These are phyloP conservation scores for Serendipita sp. DNA, from an alignment of 768 basidiomycete species.

Conservation along the genomic window DNA sequence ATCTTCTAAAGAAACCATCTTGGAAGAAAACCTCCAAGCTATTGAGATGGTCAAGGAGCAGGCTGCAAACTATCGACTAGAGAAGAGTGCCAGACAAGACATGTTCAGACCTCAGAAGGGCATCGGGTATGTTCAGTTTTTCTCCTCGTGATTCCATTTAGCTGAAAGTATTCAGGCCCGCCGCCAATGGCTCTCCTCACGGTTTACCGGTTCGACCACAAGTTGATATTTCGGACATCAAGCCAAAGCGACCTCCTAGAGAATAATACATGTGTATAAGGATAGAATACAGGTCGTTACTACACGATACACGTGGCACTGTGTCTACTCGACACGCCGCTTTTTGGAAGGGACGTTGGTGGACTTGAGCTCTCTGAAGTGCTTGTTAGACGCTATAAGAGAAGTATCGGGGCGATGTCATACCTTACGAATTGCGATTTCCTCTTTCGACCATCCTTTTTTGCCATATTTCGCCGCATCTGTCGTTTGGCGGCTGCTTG, in stretches of 20 bases:
- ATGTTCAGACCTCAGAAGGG: background rate
- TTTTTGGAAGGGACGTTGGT: background rate
- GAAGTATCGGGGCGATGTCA: background rate
- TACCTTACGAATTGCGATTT: slow-evolving; percentile 26
- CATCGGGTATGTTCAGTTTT: background rate
- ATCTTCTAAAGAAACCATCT: background rate
- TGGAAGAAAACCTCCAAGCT: background rate
- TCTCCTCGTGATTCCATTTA: background rate
- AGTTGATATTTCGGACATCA: background rate
- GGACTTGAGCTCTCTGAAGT: background rate
- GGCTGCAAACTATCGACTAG: slow-evolving; percentile 1
- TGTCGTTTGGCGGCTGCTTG: slow-evolving; percentile 62
- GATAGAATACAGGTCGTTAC: background rate
- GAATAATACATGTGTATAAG: background rate
- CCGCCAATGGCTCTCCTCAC: background rate
- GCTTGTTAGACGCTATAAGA: background rate
- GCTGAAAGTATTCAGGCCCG: background rate
- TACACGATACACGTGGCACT: background rate
- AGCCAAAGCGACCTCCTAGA: slow-evolving; percentile 1
- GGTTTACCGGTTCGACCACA: background rate
- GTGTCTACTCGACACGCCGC: background rate
- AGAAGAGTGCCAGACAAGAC: background rate
- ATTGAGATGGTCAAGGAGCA: background rate
- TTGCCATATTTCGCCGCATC: slow-evolving; percentile 48
- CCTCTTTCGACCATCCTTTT: slow-evolving; percentile 76